phyloP scores from a whole-genome alignment of 495 filamentous ascomycete species.

The Cladorrhinum samala region DNA sequence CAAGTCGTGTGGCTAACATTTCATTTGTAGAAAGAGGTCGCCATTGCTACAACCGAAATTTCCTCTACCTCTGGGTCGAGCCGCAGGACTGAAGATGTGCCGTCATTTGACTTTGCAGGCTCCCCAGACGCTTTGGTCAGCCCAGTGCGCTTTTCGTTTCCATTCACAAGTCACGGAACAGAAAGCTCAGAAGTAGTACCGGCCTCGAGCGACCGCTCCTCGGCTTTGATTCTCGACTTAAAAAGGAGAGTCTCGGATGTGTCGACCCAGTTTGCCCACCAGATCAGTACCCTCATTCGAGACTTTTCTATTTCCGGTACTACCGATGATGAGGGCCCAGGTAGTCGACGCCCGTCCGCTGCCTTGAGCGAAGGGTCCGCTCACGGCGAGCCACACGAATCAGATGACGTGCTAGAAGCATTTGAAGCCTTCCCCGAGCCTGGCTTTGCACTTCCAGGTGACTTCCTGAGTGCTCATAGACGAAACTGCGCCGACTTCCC shows the following conservation, averaged over 20 bases:
- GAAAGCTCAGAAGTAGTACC: neutral
- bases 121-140: conserved; percentile 1
- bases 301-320: conserved; percentile 22
- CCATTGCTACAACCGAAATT: conserved; percentile 5
- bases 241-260: conserved; percentile 23
- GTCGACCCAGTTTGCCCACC: conserved; percentile 21
- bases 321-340: conserved; percentile 9
- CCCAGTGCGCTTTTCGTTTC: conserved; percentile 3
- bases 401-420: neutral
- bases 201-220: neutral
- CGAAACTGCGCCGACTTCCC: conserved; percentile 24
- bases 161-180: conserved; percentile 1
- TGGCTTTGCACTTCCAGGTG: conserved; percentile 30
- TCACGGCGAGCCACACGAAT: neutral
- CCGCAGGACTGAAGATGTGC: conserved; percentile 6
- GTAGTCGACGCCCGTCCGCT: conserved; percentile 2
- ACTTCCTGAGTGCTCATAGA: conserved; percentile 31
- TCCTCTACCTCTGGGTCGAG: conserved; percentile 10
- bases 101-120: conserved; percentile 8
- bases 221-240: conserved; percentile 8
- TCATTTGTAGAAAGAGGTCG: conserved; percentile 3
- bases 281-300: conserved; percentile 19
- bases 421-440: conserved; percentile 23
- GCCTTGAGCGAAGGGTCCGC: conserved; percentile 5
- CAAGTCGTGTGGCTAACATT: neutral